Conservation (phyloP, 139 green algal genomes). For the Closterium sp. region DNA sequence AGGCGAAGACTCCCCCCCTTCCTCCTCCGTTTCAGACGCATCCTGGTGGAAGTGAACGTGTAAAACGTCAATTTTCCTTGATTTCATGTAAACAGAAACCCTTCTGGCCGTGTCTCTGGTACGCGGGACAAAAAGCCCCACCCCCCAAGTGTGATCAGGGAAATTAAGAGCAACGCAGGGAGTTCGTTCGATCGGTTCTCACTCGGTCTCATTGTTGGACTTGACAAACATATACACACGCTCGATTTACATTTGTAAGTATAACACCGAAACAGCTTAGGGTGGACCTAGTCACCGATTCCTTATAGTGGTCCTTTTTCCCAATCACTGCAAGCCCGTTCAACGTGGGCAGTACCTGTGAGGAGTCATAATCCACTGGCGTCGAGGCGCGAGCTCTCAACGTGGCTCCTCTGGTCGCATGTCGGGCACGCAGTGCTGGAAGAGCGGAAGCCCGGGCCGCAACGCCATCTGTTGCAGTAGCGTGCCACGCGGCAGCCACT, state of each 20-base stretch:
- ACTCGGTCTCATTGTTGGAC: neutral
- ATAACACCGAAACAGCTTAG: too few relatives aligned
- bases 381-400: neutral
- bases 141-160: too few relatives aligned
- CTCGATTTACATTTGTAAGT: too few relatives aligned
- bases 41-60: too few relatives aligned
- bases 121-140: too few relatives aligned
- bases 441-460: neutral
- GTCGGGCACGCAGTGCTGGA: neutral
- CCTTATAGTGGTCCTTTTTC: too few relatives aligned
- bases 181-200: neutral
- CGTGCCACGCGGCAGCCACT: neutral
- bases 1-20: too few relatives aligned
- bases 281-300: too few relatives aligned
- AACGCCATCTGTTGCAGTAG: neutral
- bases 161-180: neutral
- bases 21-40: too few relatives aligned
- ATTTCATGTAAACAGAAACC: too few relatives aligned
- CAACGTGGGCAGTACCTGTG: neutral
- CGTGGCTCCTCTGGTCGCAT: neutral
- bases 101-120: too few relatives aligned
- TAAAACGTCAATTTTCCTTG: too few relatives aligned
- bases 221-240: neutral
- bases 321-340: neutral
- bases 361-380: neutral